phyloP scores from a whole-genome alignment of 2,329 filamentous ascomycete species.

The Paraphoma chrysanthemicola region DNA sequence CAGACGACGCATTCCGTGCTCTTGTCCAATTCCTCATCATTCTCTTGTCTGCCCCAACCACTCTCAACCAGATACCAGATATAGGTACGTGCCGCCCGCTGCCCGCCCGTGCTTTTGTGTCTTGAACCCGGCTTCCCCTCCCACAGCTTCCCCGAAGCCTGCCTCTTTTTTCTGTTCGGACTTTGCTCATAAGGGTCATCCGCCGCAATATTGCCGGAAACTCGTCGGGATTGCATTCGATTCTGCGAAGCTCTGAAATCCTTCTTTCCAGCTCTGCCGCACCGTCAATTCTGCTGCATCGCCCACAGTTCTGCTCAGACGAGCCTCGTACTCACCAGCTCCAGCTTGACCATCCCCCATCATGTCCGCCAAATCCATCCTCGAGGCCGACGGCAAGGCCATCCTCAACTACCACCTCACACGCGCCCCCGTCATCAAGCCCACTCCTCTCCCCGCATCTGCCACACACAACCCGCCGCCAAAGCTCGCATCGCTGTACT shows the following conservation, averaged over 20 bases:
- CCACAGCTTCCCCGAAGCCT: conserved; percentile 25
- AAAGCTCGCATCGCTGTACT: conserved; percentile 90
- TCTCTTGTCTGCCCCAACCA: conserved; percentile 17
- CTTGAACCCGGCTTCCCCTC: conserved; percentile 28
- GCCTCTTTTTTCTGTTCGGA: conserved; percentile 21
- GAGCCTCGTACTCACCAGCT: conserved; percentile 32
- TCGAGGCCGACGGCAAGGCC: conserved; percentile 99
- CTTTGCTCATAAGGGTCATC: conserved; percentile 10
- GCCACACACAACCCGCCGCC: conserved; percentile 90
- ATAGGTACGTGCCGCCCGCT: conserved; percentile 43
- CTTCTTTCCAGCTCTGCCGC: conserved; percentile 10
- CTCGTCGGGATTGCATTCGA: conserved; percentile 17
- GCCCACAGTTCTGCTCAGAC: conserved; percentile 14
- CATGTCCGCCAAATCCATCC: conserved; percentile 96
- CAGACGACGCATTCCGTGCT: conserved; percentile 24
- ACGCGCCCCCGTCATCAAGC: conserved; percentile 95
- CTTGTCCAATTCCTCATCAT: conserved; percentile 15
- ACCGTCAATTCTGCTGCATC: conserved; percentile 14
- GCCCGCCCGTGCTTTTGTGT: conserved; percentile 11
- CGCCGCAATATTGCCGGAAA: conserved; percentile 24
- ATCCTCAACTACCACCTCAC: conserved; percentile 99
- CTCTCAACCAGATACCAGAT: conserved; percentile 39
- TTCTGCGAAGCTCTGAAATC: neutral
- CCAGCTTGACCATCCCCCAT: conserved; percentile 45
- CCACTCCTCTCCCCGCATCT: conserved; percentile 84